Conservation (phyloP, 768 basidiomycete species). For the Sistotremastrum niveocremeum region DNA sequence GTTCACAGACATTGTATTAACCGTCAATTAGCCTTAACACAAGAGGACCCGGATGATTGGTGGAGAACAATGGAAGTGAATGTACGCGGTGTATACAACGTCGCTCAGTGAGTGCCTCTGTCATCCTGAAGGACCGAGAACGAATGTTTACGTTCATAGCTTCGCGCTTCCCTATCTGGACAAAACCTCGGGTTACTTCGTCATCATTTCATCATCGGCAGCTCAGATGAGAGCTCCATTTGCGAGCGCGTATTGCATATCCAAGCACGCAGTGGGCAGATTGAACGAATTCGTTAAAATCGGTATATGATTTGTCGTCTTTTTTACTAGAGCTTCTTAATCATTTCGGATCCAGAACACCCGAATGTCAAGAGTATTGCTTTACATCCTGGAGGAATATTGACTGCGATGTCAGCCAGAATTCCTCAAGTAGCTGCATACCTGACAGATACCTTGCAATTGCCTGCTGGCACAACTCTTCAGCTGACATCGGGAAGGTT, state of each 20-base stretch:
- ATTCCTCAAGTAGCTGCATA: not conserved
- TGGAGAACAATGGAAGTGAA: slow-evolving; percentile 13
- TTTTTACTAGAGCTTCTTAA: not conserved
- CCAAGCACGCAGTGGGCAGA: slow-evolving; percentile 4
- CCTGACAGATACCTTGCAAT: not conserved
- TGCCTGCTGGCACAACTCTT: not conserved
- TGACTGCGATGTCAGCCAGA: slow-evolving; percentile 1
- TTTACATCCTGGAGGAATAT: slow-evolving; percentile 3
- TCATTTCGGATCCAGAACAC: not conserved
- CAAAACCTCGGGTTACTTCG: too few species aligned
- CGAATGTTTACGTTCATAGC: too few species aligned
- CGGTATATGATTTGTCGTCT: not conserved
- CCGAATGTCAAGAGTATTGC: slow-evolving; percentile 2
- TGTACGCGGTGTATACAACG: slow-evolving; percentile 11
- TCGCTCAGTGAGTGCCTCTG: slow-evolving; percentile 3
- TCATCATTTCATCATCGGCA: not conserved
- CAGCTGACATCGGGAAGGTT: not conserved
- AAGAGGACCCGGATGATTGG: slow-evolving; percentile 11
- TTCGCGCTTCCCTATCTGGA: too few species aligned
- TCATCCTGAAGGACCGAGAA: too few species aligned
- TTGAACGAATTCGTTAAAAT: slow-evolving; percentile 3
- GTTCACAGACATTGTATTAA: too few species aligned
- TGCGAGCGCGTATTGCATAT: slow-evolving; percentile 3
- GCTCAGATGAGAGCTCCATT: not conserved
- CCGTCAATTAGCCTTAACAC: too few species aligned